Base-by-base conservation (phyloP, 225 moss, liverwort and hornwort species). In the Pseudoscleropodium purum region DNA sequence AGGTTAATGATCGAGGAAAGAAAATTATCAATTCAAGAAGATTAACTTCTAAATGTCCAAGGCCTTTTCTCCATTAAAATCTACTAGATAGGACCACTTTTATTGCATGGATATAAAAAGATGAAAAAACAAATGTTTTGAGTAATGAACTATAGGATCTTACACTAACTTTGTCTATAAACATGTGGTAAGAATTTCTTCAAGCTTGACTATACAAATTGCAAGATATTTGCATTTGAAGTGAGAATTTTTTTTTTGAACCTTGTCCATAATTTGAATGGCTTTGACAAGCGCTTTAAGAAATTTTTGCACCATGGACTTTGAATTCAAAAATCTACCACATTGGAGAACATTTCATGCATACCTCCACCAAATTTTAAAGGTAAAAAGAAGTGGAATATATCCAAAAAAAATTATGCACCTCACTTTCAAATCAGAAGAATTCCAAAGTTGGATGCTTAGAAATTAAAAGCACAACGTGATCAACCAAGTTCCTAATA, bases 191-290 rank as follows among this genome's bases (percentile, higher is more conserved):
- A 25, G 10, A 2, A 24, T n/a, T 72, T 41, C 14, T 2, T 72
- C 9, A 72, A 7, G 1, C 41, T 37, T 37, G 9, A 26, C 5
- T 0, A 1, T 3, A 69, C 0, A n/a, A 3, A 68, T 68, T 23
- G 21, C 13, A 41, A 41, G 0, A 41, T 15, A 41, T 41, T 15
- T 26, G 15, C 16, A 72, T 41, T 72, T 41, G 26, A 72, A 41
- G 41, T 26, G 3, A 25, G 1, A 68, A 70, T n/a, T n/a, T n/a
- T n/a, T n/a, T n/a, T 10, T 14, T n/a, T 69, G 15, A 5, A 41
- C 1, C 7, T 2, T 26, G 0, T 0, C 0, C 0, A 5, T 33
- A 37, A 21, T 67, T 37, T 18, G 21, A 11, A 37, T 68, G 21
- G 37, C 6, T 37, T 72, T 2, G 14, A 72, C 11, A 25, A 41